These are phyloP conservation scores for Erodium moschatum DNA, from an alignment of 441 rosid species.

Conservation along the genomic window DNA sequence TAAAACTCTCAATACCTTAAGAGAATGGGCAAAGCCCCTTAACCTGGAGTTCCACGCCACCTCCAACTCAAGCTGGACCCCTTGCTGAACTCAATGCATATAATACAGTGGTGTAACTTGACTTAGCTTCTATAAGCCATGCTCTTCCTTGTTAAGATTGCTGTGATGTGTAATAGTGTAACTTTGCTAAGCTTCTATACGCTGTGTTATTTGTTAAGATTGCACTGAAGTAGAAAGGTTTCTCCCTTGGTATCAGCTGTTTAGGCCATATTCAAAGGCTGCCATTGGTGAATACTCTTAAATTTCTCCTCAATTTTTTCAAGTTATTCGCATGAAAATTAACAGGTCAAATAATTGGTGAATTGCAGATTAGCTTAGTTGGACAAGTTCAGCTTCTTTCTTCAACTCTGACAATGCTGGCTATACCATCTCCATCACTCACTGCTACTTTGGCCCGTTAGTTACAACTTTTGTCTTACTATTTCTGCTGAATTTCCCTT, in stretches of 20 bases:
- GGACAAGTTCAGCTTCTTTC: conserved; percentile 97
- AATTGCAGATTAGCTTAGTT: conserved; percentile 67
- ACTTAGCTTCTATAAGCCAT: conserved; percentile 11
- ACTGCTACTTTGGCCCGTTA: conserved; percentile 91
- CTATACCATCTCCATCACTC: conserved; percentile 88
- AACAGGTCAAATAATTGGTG: conserved; percentile 16
- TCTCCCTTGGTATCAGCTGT: conserved; percentile 5
- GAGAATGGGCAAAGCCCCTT: background rate
- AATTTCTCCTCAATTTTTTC: conserved; percentile 18
- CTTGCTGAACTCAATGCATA: background rate
- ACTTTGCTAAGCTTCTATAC: background rate
- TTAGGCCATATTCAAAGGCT: conserved; percentile 17
- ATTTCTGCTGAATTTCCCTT: background rate
- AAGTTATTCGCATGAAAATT: conserved; percentile 18
- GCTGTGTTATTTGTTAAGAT: background rate
- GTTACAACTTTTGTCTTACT: conserved; percentile 33
- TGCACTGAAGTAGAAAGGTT: conserved; percentile 7
- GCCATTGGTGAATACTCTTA: conserved; percentile 13
- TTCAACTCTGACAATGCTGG: conserved; percentile 81
- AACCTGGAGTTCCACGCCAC: background rate
- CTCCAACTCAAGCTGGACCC: background rate
- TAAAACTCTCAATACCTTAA: background rate
- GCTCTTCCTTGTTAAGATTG: conserved; percentile 1
- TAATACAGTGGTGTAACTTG: conserved; percentile 10
- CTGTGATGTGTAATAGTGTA: background rate